Base-by-base conservation (phyloP, 108 stramenopile species). In the Cyclotella baltica region DNA sequence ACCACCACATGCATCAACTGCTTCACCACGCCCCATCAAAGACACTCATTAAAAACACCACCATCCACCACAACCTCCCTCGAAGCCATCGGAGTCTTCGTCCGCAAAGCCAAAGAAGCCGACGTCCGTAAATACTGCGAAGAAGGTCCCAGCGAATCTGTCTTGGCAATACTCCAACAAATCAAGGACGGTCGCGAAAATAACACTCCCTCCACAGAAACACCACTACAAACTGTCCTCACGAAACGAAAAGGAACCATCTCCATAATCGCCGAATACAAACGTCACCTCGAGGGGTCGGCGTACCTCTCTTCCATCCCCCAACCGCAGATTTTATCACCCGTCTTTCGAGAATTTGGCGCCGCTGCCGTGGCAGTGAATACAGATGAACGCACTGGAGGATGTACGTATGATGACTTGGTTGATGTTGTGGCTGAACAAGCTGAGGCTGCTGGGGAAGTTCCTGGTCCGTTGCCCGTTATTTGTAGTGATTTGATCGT, bases 181-280 rank as follows among this genome's bases (percentile, higher is more conserved):
- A 89, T 94, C 57, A 90, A 89, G 52, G 80, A 78, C 28, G 57
- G 46, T 3, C 48, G 47, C 27, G 71, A 75, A 18, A 48, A 51
- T 22, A 40, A 68, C 34, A 27, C 13, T 19, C 33, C 19, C 0
- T 4, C 36, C 15, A n/a, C 73, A 63, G 4, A 27, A n/a, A 19
- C 61, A 62, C 29, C 70, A 28, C 73, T 95, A 33, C 92, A 93
- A 83, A 30, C 72, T 36, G 56, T 56, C 25, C 74, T 95, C 33
- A 95, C 94, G n/a, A 76, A 78, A 75, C 90, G 94, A 8, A 87
- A 84, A 73, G 92, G 95, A 23, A 96, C 95, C 66, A 84, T 96
- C 73, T 86, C 93, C 29, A 85, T 96, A 19, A 92, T 96, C 72
- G 95, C 93, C 30, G 95, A 96, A 85, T 96, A 90, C 87, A 93